Base-by-base conservation (phyloP, 1,284 basidiomycete genomes). In the Cystobasidiaceae sp. region DNA sequence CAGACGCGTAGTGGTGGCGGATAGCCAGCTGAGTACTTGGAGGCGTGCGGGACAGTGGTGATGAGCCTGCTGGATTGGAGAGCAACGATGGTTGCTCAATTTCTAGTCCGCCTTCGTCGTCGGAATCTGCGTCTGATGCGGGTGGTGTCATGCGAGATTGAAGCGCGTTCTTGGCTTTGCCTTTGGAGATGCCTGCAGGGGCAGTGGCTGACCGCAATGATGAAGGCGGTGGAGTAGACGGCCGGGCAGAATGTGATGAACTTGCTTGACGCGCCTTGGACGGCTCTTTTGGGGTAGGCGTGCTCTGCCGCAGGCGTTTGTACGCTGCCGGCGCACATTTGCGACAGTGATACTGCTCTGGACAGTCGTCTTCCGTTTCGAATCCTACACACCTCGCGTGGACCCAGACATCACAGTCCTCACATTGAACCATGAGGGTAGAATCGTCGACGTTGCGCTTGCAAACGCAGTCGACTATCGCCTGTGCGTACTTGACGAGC, bases 361-460 rank as follows among this genome's bases (percentile, higher is more conserved):
- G 86, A 32, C 89, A 84, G 73, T 87, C 86, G 67, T 88, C 87
- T 75, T 91, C 89, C 49, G 84, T 85, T 75, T 87, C 84, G 77
- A 89, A 91, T 58, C 93, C 93, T 86, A 97, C 92, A 79, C 93
- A 97, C 41, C 86, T 82, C 32, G 92, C 93, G 77, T 97, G 93
- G 78, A 97, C 93, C 93, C 93, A 97, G 67, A 90, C 90, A 74
- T 91, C 88, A 81, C 93, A 97, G 62, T 82, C 86, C 79, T 97
- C 93, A 79, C 93, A 97, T 77, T 92, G 89, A 50, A 96, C 90
- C 91, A 97, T 96, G 77, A 90, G 88, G 27, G 32, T 61, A 13
- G 27, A 41, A 56, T 64, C 61, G 37, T 55, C 52, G 17, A 34
- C 41, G 19, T 55, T 46, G 5, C 33, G 23, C 32, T 51, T 23